Evolutionary conservation across 208 protist genomes (phyloP), one percentile per base, ranked within the genome.

Genomic region (Herpetomonas tarakana): DNA sequence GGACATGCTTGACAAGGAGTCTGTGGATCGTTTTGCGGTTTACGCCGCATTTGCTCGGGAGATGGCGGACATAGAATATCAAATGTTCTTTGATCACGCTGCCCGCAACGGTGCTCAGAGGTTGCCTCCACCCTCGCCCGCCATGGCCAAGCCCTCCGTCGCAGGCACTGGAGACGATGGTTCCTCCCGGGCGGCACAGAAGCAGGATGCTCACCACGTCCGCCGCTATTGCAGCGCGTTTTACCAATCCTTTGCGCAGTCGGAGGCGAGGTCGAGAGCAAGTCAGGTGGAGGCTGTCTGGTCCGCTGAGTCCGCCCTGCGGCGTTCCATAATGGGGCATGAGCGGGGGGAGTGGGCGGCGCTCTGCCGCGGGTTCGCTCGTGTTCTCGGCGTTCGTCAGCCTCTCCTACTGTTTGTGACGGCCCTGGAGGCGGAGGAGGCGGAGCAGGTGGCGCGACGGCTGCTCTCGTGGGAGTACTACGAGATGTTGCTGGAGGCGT

Each of bases 401-500:
- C 52, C 52, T 18, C 25, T 11, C 1, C 3, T 56, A 7, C 24
- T 56, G 2, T 56, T 35, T 12, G 28, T 19, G 28, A 56, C 1
- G 24, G 35, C 16, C 21, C 25, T 56, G 52, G 52, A 21, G 24
- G 52, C 30, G 52, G 52, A 41, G 21, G 9, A 28, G 2, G 52
- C 28, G 19, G 52, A 56, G 52, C 6, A n/a, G 11, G 52, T 56
- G 6, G 28, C 24, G 3, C 52, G 52, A 24, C 52, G 52, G 6
- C 25, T 56, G 14, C 1, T 26, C 1, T 21, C 24, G 21, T 24
- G 25, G 1, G 18, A 22, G 22, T 56, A 41, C 19, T 56, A 41
- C 25, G 52, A 56, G 28, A 56, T 38, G 52, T 2, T 56, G 6
- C 27, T 56, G 6, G 25, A 56, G 27, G 52, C 9, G 24, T 56